A percentile compares a stretch with the other conserved stretches of the same genome.
Evolutionary conservation across 495 filamentous ascomycete genomes (phyloP).

Genomic region (Schizothecium vesticola): DNA sequence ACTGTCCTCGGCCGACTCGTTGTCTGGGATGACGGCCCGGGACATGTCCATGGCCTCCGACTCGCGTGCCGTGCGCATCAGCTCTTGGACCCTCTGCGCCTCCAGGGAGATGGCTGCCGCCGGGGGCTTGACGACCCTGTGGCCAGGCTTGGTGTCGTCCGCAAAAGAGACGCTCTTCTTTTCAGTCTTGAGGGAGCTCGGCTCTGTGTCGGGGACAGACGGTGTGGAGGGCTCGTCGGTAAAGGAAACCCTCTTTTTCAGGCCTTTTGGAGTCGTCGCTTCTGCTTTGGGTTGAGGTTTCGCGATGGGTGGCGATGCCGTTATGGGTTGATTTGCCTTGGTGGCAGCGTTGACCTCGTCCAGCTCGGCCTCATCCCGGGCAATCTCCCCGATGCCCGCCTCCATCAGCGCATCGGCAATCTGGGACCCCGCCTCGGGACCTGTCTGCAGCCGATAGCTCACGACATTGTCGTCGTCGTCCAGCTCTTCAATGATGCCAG

Average conservation of each 20-base stretch:
- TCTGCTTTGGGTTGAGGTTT: background rate
- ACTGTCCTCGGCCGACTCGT: slow-evolving; percentile 76
- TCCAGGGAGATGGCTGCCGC: slow-evolving; percentile 30
- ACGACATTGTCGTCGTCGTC: slow-evolving; percentile 89
- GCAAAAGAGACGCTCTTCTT: slow-evolving; percentile 45
- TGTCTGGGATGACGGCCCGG: slow-evolving; percentile 43
- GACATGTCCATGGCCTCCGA: slow-evolving; percentile 37
- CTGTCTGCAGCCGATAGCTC: slow-evolving; percentile 53
- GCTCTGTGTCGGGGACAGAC: background rate
- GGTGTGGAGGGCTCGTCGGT: background rate
- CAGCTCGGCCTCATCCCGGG: slow-evolving; percentile 16
- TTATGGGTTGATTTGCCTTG: background rate
- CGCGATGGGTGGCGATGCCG: background rate
- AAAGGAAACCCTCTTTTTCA: background rate
- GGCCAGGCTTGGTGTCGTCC: slow-evolving; percentile 50
- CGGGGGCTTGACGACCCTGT: slow-evolving; percentile 19
- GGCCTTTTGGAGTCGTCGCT: background rate
- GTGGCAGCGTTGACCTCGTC: background rate
- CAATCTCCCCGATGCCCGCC: slow-evolving; percentile 44
- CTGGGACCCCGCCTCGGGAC: slow-evolving; percentile 56
- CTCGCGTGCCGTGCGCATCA: slow-evolving; percentile 44
- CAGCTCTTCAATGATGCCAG: slow-evolving; percentile 84
- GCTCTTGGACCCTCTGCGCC: slow-evolving; percentile 41
- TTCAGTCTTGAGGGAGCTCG: background rate
- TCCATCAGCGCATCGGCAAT: slow-evolving; percentile 64